Evolutionary conservation across 192 early-diverging fungal genomes (phyloP), one percentile per base, ranked within the genome.

Genomic region (Coemansia sp.): DNA sequence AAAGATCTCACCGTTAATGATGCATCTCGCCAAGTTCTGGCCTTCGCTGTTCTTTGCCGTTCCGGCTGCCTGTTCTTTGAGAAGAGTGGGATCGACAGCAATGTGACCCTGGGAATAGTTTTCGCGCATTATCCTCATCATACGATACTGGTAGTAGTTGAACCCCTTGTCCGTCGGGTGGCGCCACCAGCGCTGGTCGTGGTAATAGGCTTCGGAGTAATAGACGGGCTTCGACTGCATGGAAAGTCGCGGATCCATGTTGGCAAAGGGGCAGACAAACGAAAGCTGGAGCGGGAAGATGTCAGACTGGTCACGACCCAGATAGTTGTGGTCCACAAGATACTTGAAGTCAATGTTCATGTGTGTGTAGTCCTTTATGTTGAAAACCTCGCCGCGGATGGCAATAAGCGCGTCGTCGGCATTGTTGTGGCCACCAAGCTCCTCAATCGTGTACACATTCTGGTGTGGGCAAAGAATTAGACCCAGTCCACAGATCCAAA

Each of bases 381-480:
- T 84, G 83, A 92, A 94, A 28, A 95, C 86, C 61, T 90, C 87
- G 46, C 91, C 92, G 39, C 93, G 91, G 68, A 94, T 85, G 31
- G 87, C 65, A 0, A 87, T 77, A 60, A 79, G 86, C 0, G 88
- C 87, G 59, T 87, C 84, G 29, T 81, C 74, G n/a, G 57, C 79
- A 20, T 51, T 84, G 68, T 65, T 77, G 74, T 86, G 84, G 12
- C 73, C 58, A 8, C 84, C 78, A 2, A 96, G 74, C 60, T 92
- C 90, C 26, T 80, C 63, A 65, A 70, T 85, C 60, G 79, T 91
- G 68, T 66, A 97, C 13, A 91, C 85, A 59, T 89, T 81, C 59
- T 88, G 86, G 59, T 84, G 81, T 2, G 90, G 91, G 67, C 90
- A 93, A 35, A 92, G 79, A 46, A 91, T 66, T 29, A 82, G 70